Evolutionary conservation across 768 basidiomycete genomes (phyloP).

Genomic region (Lyophyllum semitale): DNA sequence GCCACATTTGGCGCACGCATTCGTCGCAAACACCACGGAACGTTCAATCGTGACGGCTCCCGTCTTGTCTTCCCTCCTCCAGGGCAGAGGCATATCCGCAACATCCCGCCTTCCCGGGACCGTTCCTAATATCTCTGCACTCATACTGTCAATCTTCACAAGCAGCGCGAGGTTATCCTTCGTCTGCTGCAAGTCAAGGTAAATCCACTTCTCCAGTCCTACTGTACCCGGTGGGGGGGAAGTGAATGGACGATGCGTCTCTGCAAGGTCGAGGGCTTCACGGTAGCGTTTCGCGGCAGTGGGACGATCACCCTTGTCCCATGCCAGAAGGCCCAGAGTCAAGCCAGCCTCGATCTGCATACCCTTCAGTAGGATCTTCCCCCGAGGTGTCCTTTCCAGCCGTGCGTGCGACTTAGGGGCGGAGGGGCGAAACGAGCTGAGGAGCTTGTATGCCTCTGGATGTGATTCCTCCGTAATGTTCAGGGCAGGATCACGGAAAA

Average conservation of each 20-base stretch:
- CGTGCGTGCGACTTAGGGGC: constrained; percentile 17
- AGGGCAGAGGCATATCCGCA: constrained; percentile 16
- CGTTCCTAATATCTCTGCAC: constrained; percentile 13
- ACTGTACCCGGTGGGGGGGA: constrained; percentile 9
- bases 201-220: constrained; percentile 24
- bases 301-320: constrained; percentile 31
- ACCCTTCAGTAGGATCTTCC: constrained; percentile 28
- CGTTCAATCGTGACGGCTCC: constrained; percentile 13
- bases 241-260: constrained; percentile 23
- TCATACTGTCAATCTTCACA: constrained; percentile 21
- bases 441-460: constrained; percentile 31
- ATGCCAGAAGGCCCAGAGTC: constrained; percentile 31
- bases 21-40: constrained; percentile 27
- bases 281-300: constrained; percentile 33
- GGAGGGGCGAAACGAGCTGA: constrained; percentile 26
- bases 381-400: constrained; percentile 22
- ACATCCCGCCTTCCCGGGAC: constrained; percentile 22
- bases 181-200: constrained; percentile 19
- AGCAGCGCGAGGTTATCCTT: constrained; percentile 26
- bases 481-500: constrained; percentile 24
- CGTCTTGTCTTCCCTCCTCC: constrained; percentile 19
- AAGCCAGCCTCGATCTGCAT: constrained; percentile 30
- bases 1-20: constrained; percentile 28
- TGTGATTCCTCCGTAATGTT: constrained; percentile 19
- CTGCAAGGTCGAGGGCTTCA: constrained; percentile 30